These are phyloP conservation scores for Mycena galericulata DNA, from an alignment of 768 basidiomycete genomes.

Conservation along the genomic window DNA sequence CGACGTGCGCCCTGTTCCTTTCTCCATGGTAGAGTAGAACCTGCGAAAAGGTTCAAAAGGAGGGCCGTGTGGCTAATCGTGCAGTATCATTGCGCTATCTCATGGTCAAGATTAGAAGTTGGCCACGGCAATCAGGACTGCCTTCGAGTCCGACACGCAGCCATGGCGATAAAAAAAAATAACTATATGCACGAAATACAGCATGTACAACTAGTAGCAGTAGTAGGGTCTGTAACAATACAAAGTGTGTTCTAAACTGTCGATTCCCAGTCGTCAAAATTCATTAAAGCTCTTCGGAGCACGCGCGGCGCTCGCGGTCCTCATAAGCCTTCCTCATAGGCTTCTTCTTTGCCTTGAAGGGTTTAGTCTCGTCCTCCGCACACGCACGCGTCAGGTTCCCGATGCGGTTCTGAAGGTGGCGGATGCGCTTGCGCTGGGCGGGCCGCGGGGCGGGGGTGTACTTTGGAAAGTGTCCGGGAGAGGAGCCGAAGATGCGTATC, in stretches of 20 bases:
- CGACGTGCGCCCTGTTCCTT: neutral
- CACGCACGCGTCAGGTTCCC: slow-evolving; percentile 27
- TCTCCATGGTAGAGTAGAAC: slow-evolving; percentile 21
- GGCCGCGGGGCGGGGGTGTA: slow-evolving; percentile 57
- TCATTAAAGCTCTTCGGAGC: slow-evolving; percentile 20
- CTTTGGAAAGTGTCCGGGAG: slow-evolving; percentile 44
- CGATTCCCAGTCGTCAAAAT: neutral
- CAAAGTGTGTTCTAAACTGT: no score
- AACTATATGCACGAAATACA: slow-evolving; percentile 20
- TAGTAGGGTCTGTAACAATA: no score
- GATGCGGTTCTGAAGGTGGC: slow-evolving; percentile 46
- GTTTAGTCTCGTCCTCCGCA: neutral
- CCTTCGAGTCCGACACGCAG: no score
- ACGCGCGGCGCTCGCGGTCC: slow-evolving; percentile 16
- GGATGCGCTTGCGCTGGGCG: slow-evolving; percentile 50
- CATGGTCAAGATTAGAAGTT: neutral
- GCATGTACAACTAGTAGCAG: neutral
- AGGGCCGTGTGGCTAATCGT: neutral
- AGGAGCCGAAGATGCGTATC: slow-evolving; percentile 28
- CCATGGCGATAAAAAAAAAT: no score
- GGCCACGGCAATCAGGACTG: neutral
- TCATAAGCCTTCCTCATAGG: neutral
- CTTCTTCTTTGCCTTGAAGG: slow-evolving; percentile 10
- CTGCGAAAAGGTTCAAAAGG: no score
- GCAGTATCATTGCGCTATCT: slow-evolving; percentile 5